These are phyloP conservation scores for Hymenoscyphus occultus DNA, from an alignment of 2,329 filamentous ascomycete genomes.

Conservation along the genomic window DNA sequence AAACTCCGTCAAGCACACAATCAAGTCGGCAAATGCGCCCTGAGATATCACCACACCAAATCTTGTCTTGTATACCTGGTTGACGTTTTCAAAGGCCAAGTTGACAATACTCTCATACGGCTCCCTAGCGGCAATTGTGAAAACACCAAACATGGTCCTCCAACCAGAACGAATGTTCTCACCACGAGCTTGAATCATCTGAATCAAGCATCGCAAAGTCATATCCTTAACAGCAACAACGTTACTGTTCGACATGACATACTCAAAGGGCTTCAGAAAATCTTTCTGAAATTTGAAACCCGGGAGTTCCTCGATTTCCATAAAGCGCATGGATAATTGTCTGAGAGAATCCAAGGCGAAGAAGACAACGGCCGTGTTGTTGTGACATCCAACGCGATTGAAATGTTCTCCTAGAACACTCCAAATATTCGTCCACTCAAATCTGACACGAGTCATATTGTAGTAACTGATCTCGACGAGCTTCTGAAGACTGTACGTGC, in stretches of 20 bases:
- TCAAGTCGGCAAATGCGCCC: conserved; percentile 91
- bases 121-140: conserved; percentile 90
- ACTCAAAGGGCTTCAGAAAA: conserved; percentile 96
- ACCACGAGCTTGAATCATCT: conserved; percentile 97
- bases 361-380: conserved; percentile 94
- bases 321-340: conserved; percentile 96
- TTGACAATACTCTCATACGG: conserved; percentile 95
- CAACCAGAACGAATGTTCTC: conserved; percentile 97
- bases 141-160: conserved; percentile 99
- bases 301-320: conserved; percentile 96
- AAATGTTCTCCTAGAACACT: conserved; percentile 97
- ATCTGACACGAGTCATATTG: conserved; percentile 98
- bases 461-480: conserved; percentile 99
- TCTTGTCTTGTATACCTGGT: conserved; percentile 89
- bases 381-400: conserved; percentile 94
- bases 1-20: conserved; percentile 96
- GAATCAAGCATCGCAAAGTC: conserved; percentile 90
- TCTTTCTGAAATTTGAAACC: conserved; percentile 99
- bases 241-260: conserved; percentile 90
- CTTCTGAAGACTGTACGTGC: conserved; percentile 97
- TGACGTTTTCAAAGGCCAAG: conserved; percentile 94
- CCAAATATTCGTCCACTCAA: conserved; percentile 99
- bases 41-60: conserved; percentile 97
- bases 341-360: conserved; percentile 94
- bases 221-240: conserved; percentile 96